Evolutionary conservation across 2,329 filamentous ascomycete species (phyloP), one percentile per base, ranked within the genome.

Genomic region (Penicillium sp.): DNA sequence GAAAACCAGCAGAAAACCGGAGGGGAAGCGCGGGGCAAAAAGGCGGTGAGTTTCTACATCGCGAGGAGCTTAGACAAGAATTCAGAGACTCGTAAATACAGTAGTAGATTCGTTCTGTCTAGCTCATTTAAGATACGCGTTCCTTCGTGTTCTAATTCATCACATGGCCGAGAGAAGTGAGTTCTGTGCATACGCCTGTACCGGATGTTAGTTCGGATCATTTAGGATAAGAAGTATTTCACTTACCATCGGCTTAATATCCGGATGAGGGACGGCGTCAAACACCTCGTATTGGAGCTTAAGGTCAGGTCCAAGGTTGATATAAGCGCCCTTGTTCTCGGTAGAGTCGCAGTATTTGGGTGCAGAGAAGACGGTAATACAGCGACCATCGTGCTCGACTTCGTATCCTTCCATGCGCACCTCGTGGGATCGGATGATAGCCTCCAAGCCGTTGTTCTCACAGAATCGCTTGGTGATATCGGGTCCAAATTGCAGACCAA

Each of bases 381-480:
- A 99, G 64, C 85, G 87, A 59, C 93, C 94, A 65, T 94, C 88
- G 71, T 99, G 94, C 79, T 99, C 93, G 62, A 96, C 89, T 72
- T 99, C 93, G 68, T 97, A 99, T n/a, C 94, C 94, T 55, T 94
- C 92, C 94, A 99, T 99, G 65, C 94, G 86, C 26, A 99, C 94
- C 73, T 99, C 94, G 76, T 99, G 94, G 68, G 91, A 96, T 64
- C 94, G 88, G 65, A 99, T 99, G 60, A 99, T 88, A 42, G 94
- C 94, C 60, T 96, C 89, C 38, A 99, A 81, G 0, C 90, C 89
- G 74, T 99, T 99, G 75, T 87, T 91, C 65, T 99, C 92, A 70
- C 94, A 99, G 81, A 99, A 99, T 46, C 85, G 83, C 78, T 95
- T 95, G 21, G 94, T 99, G 53, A 99, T 85, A 70, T 99, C 94